Percentiles rank a stretch among this genome's conserved stretches.
These are phyloP conservation scores for Ensete ventricosum DNA, from an alignment of 176 grass and related monocot genomes.

Conservation along the genomic window DNA sequence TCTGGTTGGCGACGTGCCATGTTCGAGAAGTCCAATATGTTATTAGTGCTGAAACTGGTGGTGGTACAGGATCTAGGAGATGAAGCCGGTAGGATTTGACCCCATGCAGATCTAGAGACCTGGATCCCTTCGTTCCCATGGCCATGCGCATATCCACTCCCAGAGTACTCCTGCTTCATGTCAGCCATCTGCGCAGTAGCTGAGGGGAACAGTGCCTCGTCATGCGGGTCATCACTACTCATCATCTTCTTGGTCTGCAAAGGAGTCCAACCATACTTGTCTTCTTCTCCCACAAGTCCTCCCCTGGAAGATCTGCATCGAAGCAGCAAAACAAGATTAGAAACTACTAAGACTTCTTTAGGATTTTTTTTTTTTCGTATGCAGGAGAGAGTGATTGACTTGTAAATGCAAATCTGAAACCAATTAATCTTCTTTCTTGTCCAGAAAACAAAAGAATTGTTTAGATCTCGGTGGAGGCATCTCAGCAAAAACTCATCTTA, in stretches of 20 bases:
- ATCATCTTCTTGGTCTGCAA: constrained; percentile 28
- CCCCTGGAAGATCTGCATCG: constrained; percentile 22
- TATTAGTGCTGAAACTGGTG: constrained; percentile 46
- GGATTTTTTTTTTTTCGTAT: too few species aligned
- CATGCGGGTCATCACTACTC: constrained; percentile 20
- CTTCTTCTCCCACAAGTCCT: constrained; percentile 35
- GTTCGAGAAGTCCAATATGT: constrained; percentile 83
- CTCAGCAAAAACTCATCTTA: too few species aligned
- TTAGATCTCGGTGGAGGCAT: too few species aligned
- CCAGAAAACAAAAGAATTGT: too few species aligned
- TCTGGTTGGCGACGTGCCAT: constrained; percentile 37
- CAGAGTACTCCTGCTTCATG: constrained; percentile 15
- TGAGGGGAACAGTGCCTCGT: neutral
- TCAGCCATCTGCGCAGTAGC: constrained; percentile 28
- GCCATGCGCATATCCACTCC: constrained; percentile 1
- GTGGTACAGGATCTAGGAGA: constrained; percentile 76
- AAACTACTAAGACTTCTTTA: too few species aligned
- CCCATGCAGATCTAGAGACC: constrained; percentile 46
- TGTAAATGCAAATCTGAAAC: too few species aligned
- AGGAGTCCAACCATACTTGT: constrained; percentile 28
- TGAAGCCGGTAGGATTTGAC: constrained; percentile 45
- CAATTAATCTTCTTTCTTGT: too few species aligned
- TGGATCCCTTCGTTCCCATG: constrained; percentile 36
- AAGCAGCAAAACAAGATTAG: too few species aligned
- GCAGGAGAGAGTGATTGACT: too few species aligned